Conservation (phyloP, 1,284 basidiomycete species). For the Cryptococcus sp. region DNA sequence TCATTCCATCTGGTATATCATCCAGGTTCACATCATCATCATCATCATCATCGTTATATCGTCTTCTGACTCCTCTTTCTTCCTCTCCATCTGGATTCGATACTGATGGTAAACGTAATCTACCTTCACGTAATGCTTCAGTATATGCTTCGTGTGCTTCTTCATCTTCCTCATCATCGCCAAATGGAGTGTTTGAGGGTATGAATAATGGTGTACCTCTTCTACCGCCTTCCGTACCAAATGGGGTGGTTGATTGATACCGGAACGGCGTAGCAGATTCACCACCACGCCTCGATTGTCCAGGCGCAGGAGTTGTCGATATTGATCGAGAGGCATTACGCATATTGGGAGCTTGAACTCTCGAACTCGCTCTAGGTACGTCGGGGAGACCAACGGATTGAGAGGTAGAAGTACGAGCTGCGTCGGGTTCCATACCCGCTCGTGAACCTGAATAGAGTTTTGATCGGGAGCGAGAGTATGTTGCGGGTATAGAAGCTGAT, state of each 20-base stretch:
- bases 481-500: conserved; percentile 28
- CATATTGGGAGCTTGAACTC: conserved; percentile 24
- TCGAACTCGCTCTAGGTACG: background rate
- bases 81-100: conserved; percentile 21
- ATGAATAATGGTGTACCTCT: conserved; percentile 39
- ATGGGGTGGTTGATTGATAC: conserved; percentile 13
- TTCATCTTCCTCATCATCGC: conserved; percentile 43
- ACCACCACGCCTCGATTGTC: conserved; percentile 22
- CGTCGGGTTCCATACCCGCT: conserved; percentile 1
- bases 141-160: conserved; percentile 43
- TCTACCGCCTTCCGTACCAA: conserved; percentile 13
- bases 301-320: conserved; percentile 20
- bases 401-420: conserved; percentile 32
- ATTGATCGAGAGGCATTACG: conserved; percentile 38
- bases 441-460: conserved; percentile 15
- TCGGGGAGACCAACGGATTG: conserved; percentile 20
- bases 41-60: conserved; percentile 24
- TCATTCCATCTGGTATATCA: conserved; percentile 41
- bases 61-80: conserved; percentile 4
- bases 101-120: conserved; percentile 35
- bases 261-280: background rate
- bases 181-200: conserved; percentile 39
- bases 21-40: conserved; percentile 41
- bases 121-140: conserved; percentile 32
- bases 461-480: conserved; percentile 29